A percentile compares a stretch with the other conserved stretches of the same genome.
Evolutionary conservation across 1,284 basidiomycete species (phyloP).

Genomic region (Abortiporus biennis): DNA sequence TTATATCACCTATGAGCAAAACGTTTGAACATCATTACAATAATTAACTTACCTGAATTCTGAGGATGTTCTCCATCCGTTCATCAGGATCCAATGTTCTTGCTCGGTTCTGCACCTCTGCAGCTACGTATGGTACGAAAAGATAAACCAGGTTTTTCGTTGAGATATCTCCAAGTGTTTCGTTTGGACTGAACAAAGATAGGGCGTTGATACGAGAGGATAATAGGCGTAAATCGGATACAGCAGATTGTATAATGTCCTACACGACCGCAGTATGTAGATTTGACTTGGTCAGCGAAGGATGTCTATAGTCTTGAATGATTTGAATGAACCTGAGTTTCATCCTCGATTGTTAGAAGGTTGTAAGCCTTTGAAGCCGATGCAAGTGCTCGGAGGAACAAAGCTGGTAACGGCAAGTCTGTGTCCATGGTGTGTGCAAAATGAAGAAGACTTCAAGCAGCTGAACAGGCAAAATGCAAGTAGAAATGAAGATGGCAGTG

Average conservation of each 20-base stretch:
- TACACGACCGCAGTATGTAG: slow-evolving; percentile 27
- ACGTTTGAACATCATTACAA: background rate
- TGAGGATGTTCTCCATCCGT: slow-evolving; percentile 49
- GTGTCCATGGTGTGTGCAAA: slow-evolving; percentile 19
- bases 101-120: slow-evolving; percentile 69
- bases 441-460: background rate
- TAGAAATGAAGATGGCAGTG: background rate
- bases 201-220: slow-evolving; percentile 48
- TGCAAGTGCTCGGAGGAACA: slow-evolving; percentile 39
- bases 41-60: slow-evolving; percentile 51
- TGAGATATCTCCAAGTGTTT: slow-evolving; percentile 78
- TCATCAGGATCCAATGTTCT: slow-evolving; percentile 52
- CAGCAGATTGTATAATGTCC: slow-evolving; percentile 51
- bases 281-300: slow-evolving; percentile 5
- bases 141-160: slow-evolving; percentile 81
- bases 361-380: slow-evolving; percentile 36
- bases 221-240: slow-evolving; percentile 47
- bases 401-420: slow-evolving; percentile 28
- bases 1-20: no score
- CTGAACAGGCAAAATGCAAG: slow-evolving; percentile 4
- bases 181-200: slow-evolving; percentile 83
- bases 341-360: slow-evolving; percentile 41
- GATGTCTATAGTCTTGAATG: slow-evolving; percentile 1
- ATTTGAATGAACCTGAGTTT: slow-evolving; percentile 37
- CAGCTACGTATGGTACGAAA: slow-evolving; percentile 65